Base-by-base conservation (phyloP, 306 rosid genomes). In the Canavalia ensiformis region DNA sequence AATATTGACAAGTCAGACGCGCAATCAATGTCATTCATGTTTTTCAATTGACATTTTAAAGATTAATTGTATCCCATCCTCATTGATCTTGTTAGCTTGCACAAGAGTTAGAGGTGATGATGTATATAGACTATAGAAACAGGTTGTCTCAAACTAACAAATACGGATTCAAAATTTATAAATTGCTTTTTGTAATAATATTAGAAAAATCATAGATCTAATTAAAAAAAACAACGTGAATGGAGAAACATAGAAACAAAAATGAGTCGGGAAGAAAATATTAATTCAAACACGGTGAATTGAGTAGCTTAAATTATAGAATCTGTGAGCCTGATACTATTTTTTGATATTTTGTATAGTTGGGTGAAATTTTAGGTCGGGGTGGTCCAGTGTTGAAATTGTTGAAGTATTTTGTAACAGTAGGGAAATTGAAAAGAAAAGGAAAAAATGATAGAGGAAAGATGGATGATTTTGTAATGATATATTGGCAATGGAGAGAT, bases 391-490 rank as follows among this genome's bases (percentile, higher is more conserved):
- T 28, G 2, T 58, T 7, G 5, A 7, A 30, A 56, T 25, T 56
- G 34, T 56, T 25, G 25, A 1, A 62, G 12, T 8, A 29, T 12
- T 12, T 62, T 62, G 6, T 34, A 62, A n/a, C 1, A 0, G 52
- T 9, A 10, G 1, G 3, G 13, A 47, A 47, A 9, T 47, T 47
- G 52, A 47, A 47, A 37, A 37, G 4, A 0, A 37, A 37, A 37
- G 2, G 3, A 52, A 3, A 8, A 1, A 5, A 46, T 9, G 2
- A 54, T 54, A 54, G 30, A 54, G 2, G 30, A 54, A 54, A 58
- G 64, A 58, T 29, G 12, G 64, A 58, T 34, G 13, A 58, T 29
- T 58, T 63, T 63, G 29, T n/a, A 63, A 35, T 63, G 29, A 63
- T 63, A 1, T 9, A 33, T 60, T 34, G 42, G 25, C 67, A 10